phyloP scores from a whole-genome alignment of 345 rosid species.

The Eucalyptus lansdowneana region DNA sequence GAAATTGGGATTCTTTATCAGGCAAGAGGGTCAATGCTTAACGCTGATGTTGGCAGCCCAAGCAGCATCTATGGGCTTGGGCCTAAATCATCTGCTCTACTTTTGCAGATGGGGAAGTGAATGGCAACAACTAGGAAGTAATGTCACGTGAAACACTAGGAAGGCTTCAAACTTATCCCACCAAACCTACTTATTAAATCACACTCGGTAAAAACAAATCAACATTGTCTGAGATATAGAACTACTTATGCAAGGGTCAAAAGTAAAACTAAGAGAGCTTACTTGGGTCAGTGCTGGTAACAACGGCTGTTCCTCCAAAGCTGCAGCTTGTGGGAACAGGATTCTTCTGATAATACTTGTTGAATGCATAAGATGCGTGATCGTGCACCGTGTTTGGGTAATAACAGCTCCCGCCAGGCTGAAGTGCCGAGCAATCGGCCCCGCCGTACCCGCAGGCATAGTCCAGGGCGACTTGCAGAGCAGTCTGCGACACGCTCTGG shows the following conservation, averaged over 20 bases:
- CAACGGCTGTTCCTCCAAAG: conserved; percentile 72
- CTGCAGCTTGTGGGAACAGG: conserved; percentile 66
- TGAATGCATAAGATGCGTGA: conserved; percentile 86
- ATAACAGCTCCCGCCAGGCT: conserved; percentile 48
- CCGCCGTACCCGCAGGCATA: conserved; percentile 86
- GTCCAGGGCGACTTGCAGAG: conserved; percentile 73
- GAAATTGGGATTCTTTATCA: not conserved
- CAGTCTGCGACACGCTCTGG: conserved; percentile 44
- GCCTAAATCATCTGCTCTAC: not conserved
- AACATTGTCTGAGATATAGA: not conserved
- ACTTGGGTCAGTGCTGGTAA: conserved; percentile 87
- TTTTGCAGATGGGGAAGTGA: not conserved
- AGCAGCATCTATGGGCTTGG: not conserved
- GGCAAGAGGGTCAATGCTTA: not conserved
- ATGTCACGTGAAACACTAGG: not conserved
- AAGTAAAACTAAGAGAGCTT: not conserved
- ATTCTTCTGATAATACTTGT: conserved; percentile 65
- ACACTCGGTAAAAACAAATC: not conserved
- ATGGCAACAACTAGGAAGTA: not conserved
- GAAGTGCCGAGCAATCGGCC: conserved; percentile 66
- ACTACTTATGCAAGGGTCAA: not conserved
- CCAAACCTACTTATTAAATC: not conserved
- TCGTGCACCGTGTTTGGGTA: conserved; percentile 40
- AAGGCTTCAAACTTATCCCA: not conserved
- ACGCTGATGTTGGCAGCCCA: not conserved